Percentiles rank a stretch among this genome's conserved stretches.
Evolutionary conservation across 202 grass and related monocot genomes (phyloP).

Genomic region (Schoenoplectus triqueter): DNA sequence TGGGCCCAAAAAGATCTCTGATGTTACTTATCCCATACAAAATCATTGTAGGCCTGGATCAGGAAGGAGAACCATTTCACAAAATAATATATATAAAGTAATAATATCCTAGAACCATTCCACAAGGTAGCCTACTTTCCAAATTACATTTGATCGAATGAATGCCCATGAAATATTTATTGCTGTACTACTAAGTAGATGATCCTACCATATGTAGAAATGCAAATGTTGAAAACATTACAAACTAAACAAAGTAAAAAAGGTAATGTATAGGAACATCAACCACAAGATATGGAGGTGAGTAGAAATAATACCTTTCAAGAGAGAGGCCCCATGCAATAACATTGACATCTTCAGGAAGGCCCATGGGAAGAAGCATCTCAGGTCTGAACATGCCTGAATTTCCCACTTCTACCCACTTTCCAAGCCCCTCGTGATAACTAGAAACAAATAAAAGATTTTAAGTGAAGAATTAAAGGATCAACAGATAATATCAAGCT

Average conservation of each 20-base stretch:
- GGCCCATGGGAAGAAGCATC: slow-evolving; percentile 96
- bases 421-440: slow-evolving; percentile 86
- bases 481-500: slow-evolving; percentile 9
- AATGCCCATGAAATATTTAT: neutral
- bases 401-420: slow-evolving; percentile 97
- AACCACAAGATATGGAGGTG: neutral
- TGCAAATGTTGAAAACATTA: neutral
- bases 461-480: slow-evolving; percentile 10
- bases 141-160: neutral
- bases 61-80: slow-evolving; percentile 2
- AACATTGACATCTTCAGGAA: slow-evolving; percentile 92
- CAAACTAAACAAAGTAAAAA: slow-evolving; percentile 30
- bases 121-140: neutral
- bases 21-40: slow-evolving; percentile 85
- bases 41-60: slow-evolving; percentile 88
- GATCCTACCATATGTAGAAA: slow-evolving; percentile 6
- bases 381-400: slow-evolving; percentile 98
- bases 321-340: slow-evolving; percentile 99
- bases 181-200: neutral
- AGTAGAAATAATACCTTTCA: slow-evolving; percentile 64
- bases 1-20: slow-evolving; percentile 88
- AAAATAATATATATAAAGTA: slow-evolving; percentile 21
- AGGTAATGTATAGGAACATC: neutral
- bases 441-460: slow-evolving; percentile 46
- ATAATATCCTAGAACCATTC: neutral